phyloP scores from a whole-genome alignment of 139 green algal genomes.

The Spirogloea muscicola region DNA sequence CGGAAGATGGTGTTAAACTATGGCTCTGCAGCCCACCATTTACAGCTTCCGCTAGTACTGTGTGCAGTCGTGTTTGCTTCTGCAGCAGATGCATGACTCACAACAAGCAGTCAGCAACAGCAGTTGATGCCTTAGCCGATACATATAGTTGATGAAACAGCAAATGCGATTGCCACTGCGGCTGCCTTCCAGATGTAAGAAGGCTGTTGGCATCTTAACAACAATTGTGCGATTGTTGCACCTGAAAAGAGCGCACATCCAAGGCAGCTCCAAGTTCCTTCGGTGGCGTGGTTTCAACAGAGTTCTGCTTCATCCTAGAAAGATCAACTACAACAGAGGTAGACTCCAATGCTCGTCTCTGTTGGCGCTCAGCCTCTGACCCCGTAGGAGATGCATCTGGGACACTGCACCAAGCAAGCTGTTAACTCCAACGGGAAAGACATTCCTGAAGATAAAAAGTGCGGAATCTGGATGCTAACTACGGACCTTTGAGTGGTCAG shows the following conservation, averaged over 20 bases:
- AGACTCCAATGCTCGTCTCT: background rate
- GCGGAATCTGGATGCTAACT: no score
- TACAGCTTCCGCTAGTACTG: background rate
- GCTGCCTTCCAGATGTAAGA: background rate
- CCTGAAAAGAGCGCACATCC: conserved; percentile 39
- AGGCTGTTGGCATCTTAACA: background rate
- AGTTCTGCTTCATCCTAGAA: conserved; percentile 25
- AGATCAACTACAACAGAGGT: background rate
- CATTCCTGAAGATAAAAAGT: no score
- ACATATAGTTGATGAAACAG: background rate
- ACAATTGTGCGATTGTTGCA: background rate
- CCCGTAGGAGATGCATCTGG: background rate
- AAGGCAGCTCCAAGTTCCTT: conserved; percentile 18
- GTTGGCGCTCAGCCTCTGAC: background rate
- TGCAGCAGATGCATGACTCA: background rate
- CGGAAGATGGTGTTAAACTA: conserved; percentile 17
- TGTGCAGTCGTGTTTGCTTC: background rate
- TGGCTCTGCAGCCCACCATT: background rate
- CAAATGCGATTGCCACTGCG: background rate
- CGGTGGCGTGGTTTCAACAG: background rate
- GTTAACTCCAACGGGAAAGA: no score
- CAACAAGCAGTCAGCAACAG: background rate
- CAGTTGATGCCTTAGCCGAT: no score
- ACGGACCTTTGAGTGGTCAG: no score
- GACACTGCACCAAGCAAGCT: background rate